Percentiles rank a stretch among this genome's conserved stretches.
phyloP scores from a whole-genome alignment of 768 basidiomycete species.

The Amanita jacksonii region DNA sequence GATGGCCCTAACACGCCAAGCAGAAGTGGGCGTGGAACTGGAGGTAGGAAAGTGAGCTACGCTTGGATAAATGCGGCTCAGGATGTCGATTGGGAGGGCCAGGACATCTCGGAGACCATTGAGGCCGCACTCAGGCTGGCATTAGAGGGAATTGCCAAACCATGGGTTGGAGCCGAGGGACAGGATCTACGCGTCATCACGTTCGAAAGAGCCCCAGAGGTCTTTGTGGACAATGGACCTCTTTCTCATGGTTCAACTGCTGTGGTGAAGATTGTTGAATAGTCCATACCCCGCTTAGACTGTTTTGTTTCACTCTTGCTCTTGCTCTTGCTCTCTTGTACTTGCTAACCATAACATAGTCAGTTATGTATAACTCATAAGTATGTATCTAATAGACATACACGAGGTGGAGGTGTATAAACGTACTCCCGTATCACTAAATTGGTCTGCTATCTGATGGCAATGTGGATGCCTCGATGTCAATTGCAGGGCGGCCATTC shows the following conservation, averaged over 20 bases:
- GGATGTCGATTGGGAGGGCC: conserved; percentile 79
- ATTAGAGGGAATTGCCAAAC: conserved; percentile 32
- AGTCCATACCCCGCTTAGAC: conserved; percentile 8
- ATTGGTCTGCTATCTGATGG: not conserved
- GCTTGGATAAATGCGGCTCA: conserved; percentile 76
- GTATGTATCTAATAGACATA: conserved; percentile 1
- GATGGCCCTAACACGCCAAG: conserved; percentile 3
- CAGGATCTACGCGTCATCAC: conserved; percentile 28
- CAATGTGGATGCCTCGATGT: conserved; percentile 31
- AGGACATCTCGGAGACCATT: conserved; percentile 50
- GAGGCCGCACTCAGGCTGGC: conserved; percentile 32
- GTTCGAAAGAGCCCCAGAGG: conserved; percentile 41
- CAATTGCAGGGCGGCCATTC: conserved; percentile 26
- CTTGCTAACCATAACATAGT: too few species aligned
- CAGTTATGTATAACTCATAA: too few species aligned
- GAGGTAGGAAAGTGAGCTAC: conserved; percentile 47
- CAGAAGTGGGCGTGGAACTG: conserved; percentile 10
- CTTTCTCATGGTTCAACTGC: conserved; percentile 33
- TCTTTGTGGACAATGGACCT: conserved; percentile 34
- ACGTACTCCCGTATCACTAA: too few species aligned
- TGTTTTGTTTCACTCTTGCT: conserved; percentile 5
- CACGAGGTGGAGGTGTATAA: too few species aligned
- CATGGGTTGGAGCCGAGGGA: conserved; percentile 31
- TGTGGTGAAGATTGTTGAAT: conserved; percentile 34
- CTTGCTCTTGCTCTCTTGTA: too few species aligned